A percentile compares a stretch with the other conserved stretches of the same genome.
These are phyloP conservation scores for Cyclanthera cordifolia DNA, from an alignment of 306 rosid genomes.

Conservation along the genomic window DNA sequence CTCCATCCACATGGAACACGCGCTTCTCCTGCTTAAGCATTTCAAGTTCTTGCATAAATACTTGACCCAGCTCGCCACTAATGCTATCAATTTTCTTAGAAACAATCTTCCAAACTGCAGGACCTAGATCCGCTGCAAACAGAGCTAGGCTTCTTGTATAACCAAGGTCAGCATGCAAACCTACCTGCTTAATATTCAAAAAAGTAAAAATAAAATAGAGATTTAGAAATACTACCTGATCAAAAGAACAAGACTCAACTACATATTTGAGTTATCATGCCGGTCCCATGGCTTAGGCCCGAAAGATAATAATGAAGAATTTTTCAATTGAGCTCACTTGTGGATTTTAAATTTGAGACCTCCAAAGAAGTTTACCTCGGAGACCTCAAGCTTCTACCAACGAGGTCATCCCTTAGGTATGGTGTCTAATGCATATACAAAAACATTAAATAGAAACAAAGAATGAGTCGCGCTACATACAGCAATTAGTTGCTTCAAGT, in stretches of 20 bases:
- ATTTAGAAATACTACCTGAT: background rate
- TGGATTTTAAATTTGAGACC: too few relatives aligned
- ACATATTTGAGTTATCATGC: too few relatives aligned
- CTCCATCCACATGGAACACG: conserved; percentile 24
- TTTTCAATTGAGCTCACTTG: too few relatives aligned
- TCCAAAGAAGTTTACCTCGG: too few relatives aligned
- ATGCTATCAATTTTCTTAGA: conserved; percentile 42
- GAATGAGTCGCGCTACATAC: conserved; percentile 25
- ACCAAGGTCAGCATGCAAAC: conserved; percentile 49
- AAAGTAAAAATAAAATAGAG: too few relatives aligned
- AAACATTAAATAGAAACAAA: background rate
- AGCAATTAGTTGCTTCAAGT: conserved; percentile 57
- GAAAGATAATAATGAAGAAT: too few relatives aligned
- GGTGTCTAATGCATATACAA: background rate
- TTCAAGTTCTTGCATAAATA: conserved; percentile 47
- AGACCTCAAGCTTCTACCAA: too few relatives aligned
- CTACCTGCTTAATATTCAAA: conserved; percentile 42
- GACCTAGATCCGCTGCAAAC: conserved; percentile 80
- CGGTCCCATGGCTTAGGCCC: too few relatives aligned
- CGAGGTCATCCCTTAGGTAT: too few relatives aligned
- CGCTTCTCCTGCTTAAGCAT: conserved; percentile 24
- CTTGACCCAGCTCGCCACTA: conserved; percentile 52
- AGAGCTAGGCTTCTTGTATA: conserved; percentile 73
- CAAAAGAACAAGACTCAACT: background rate
- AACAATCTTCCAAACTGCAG: conserved; percentile 76